Evolutionary conservation across 2,329 filamentous ascomycete species (phyloP).

Genomic region (Sporothrix pseudoabietina): DNA sequence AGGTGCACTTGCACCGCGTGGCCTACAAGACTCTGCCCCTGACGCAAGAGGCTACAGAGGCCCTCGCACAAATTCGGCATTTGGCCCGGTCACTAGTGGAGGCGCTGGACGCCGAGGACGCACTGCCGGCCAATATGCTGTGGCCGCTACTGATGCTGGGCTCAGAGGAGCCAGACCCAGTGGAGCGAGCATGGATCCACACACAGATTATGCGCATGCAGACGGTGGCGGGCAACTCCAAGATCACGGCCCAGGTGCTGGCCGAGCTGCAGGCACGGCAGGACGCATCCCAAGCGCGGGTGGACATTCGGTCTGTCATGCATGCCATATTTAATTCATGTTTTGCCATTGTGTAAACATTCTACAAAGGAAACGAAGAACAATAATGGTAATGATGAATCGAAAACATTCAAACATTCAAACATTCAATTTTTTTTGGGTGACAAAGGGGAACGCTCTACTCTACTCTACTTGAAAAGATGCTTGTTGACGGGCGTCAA

Average conservation of each 20-base stretch:
- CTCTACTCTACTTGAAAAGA: slow-evolving; percentile 41
- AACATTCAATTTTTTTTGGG: not conserved
- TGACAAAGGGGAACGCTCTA: not conserved
- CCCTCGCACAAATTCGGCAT: slow-evolving; percentile 52
- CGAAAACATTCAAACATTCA: not conserved
- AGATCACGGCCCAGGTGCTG: slow-evolving; percentile 51
- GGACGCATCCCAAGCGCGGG: slow-evolving; percentile 45
- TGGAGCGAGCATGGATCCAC: slow-evolving; percentile 55
- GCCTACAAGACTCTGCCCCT: slow-evolving; percentile 58
- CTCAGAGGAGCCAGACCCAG: slow-evolving; percentile 54
- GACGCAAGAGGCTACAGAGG: slow-evolving; percentile 52
- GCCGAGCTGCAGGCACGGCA: slow-evolving; percentile 51
- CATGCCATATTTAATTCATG: slow-evolving; percentile 53
- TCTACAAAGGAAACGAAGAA: not conserved
- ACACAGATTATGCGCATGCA: slow-evolving; percentile 53
- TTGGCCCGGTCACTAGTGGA: slow-evolving; percentile 51
- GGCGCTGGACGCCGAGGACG: slow-evolving; percentile 46
- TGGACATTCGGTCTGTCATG: slow-evolving; percentile 52
- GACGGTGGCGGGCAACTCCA: slow-evolving; percentile 48
- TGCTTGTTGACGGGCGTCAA: slow-evolving; percentile 58
- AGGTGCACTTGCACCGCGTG: slow-evolving; percentile 59
- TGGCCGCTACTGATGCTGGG: slow-evolving; percentile 61
- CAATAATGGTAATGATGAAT: not conserved
- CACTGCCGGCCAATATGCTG: slow-evolving; percentile 58
- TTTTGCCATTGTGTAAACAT: slow-evolving; percentile 54